Base-by-base conservation (phyloP, 164 flowering plant species). In the Nelumbo lutea region DNA sequence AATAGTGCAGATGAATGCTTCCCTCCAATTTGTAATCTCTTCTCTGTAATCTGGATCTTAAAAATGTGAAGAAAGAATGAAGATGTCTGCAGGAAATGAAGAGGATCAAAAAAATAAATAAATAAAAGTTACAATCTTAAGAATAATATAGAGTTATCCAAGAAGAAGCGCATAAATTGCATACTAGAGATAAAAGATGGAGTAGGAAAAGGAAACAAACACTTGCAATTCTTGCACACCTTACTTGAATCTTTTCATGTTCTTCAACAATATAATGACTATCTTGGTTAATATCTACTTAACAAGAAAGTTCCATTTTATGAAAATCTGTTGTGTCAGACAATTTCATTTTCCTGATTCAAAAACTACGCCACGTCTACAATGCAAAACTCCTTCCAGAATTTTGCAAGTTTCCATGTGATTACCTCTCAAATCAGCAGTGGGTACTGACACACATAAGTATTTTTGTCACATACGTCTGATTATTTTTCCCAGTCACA, bases 1-100 rank as follows among this genome's bases (percentile, higher is more conserved):
- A 68, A 90, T 76, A 89, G 72, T 2, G 86, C 88, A 81, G 89
- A 84, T 41, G 95, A 85, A 64, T 88, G 96, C 82, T 89, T 92
- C 75, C 93, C 99, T 60, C 98, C 99, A 66, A 85, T 66, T 64
- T 84, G 86, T 77, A 95, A 67, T 77, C 72, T 85, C 71, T 80
- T 90, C 15, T 88, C 93, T 0, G 90, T 79, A 66, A 84, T 77
- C 69, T 92, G 90, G 57, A 95, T 84, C 85, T 87, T 92, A 72
- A 86, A 90, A 69, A 95, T 84, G 73, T 92, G 88, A 70, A 95
- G 94, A 72, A 79, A 89, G 71, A 84, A 83, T 11, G 91, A 87
- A 44, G 99, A 82, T 5, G 98, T 92, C 99, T 95, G 98, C 93
- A 82, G 69, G 53, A 67, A 68, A 73, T 65, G 39, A 11, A 68